Conservation (phyloP, 2,329 filamentous ascomycete genomes). For the Graphilbum ipis-grandicollis region DNA sequence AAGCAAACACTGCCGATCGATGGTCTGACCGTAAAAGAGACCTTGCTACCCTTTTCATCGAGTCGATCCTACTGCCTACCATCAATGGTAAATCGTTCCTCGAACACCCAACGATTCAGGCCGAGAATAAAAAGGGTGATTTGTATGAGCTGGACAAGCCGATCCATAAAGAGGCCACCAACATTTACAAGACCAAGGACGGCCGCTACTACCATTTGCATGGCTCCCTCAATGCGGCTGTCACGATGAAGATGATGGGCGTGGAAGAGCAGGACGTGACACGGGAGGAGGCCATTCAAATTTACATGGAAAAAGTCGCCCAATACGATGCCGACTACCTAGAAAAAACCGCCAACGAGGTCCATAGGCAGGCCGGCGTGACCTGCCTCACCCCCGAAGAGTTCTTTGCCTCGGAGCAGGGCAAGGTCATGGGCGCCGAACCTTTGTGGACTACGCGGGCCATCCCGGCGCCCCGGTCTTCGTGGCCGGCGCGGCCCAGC, state of each 20-base stretch:
- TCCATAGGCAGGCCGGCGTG: constrained; percentile 23
- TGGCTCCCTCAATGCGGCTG: constrained; percentile 24
- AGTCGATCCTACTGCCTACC: neutral
- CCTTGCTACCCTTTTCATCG: neutral
- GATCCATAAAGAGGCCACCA: neutral
- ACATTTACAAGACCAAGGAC: neutral
- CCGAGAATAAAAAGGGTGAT: neutral
- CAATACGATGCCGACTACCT: constrained; percentile 20
- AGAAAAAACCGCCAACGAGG: constrained; percentile 19
- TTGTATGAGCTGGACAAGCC: neutral
- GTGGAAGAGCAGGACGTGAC: constrained; percentile 16
- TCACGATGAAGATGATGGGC: constrained; percentile 23
- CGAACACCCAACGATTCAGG: neutral
- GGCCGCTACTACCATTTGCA: constrained; percentile 9
- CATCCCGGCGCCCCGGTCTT: neutral
- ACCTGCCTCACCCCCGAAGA: constrained; percentile 24
- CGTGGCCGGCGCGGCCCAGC: constrained; percentile 5
- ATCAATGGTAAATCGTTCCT: neutral
- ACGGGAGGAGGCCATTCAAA: constrained; percentile 10
- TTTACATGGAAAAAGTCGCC: constrained; percentile 14
- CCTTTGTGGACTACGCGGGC: neutral
- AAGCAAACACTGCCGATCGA: too few relatives aligned
- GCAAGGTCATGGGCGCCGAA: neutral
- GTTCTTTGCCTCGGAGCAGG: constrained; percentile 20
- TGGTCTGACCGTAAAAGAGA: too few relatives aligned